phyloP scores from a whole-genome alignment of 163 green algal genomes.

The Smithsoniella earleae region DNA sequence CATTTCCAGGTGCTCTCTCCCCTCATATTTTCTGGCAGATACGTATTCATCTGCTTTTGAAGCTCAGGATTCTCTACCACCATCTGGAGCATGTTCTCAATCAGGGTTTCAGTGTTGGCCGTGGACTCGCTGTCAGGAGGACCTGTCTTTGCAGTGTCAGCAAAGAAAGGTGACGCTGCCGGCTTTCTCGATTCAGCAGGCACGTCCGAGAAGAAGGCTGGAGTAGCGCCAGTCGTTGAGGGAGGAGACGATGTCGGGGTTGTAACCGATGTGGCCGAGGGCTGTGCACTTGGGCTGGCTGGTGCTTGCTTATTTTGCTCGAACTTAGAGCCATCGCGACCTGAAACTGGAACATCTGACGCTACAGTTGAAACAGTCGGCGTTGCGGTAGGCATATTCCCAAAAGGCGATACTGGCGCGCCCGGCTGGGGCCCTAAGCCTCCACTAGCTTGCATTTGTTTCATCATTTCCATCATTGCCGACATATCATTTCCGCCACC shows the following conservation, averaged over 20 bases:
- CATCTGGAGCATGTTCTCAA: slow-evolving; percentile 31
- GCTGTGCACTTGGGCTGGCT: neutral
- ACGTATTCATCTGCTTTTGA: slow-evolving; percentile 30
- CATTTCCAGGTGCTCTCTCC: slow-evolving; percentile 27
- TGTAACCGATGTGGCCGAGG: no score
- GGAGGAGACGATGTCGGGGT: neutral
- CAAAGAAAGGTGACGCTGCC: neutral
- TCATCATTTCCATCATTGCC: slow-evolving; percentile 31
- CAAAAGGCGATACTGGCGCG: neutral
- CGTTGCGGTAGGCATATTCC: neutral
- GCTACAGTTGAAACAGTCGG: slow-evolving; percentile 9
- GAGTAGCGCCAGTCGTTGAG: neutral
- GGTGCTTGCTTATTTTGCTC: slow-evolving; percentile 27
- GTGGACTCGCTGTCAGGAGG: no score
- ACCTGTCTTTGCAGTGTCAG: neutral
- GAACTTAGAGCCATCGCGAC: slow-evolving; percentile 9
- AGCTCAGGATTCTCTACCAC: slow-evolving; percentile 27
- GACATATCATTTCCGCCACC: slow-evolving; percentile 11
- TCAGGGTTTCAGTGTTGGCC: slow-evolving; percentile 7
- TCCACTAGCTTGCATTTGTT: slow-evolving; percentile 12
- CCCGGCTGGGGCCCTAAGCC: neutral
- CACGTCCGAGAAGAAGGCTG: neutral
- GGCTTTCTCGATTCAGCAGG: neutral
- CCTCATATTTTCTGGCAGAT: slow-evolving; percentile 17
- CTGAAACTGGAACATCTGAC: neutral